Conservation (phyloP, 352 stramenopile species). For the Pythium diclinum region DNA sequence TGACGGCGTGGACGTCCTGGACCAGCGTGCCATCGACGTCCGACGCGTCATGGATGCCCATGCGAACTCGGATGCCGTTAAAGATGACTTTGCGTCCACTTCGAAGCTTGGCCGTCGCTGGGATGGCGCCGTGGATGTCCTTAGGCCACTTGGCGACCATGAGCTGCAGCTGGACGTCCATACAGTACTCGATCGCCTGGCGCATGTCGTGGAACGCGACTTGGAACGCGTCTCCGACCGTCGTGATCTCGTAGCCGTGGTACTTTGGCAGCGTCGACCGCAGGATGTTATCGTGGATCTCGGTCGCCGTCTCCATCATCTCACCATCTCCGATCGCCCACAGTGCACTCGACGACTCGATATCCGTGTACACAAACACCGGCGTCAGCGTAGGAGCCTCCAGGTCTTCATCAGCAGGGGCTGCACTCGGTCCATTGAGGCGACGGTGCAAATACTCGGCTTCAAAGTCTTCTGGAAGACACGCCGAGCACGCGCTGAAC, state of each 20-base stretch:
- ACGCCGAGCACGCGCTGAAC: constrained; percentile 8
- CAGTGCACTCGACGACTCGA: constrained; percentile 15
- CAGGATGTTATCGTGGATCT: constrained; percentile 33
- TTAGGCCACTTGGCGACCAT: constrained; percentile 55
- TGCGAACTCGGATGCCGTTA: constrained; percentile 30
- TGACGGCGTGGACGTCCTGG: constrained; percentile 27
- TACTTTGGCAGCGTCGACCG: constrained; percentile 33
- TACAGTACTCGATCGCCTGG: constrained; percentile 39
- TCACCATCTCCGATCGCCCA: constrained; percentile 27
- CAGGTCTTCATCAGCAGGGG: constrained; percentile 8
- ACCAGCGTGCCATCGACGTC: constrained; percentile 12
- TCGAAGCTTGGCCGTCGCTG: constrained; percentile 39
- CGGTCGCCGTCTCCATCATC: constrained; percentile 27
- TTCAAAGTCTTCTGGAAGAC: constrained; percentile 18
- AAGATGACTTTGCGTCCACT: constrained; percentile 21
- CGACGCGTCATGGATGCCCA: constrained; percentile 29
- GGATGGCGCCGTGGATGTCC: constrained; percentile 44
- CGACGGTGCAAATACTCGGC: constrained; percentile 7
- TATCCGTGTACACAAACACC: constrained; percentile 32
- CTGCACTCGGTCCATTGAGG: not conserved
- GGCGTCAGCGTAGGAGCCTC: constrained; percentile 17
- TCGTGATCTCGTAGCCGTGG: constrained; percentile 72
- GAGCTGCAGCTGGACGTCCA: constrained; percentile 16
- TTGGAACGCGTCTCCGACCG: constrained; percentile 61
- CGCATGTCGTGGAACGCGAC: constrained; percentile 61